Evolutionary conservation across 768 basidiomycete genomes (phyloP).

Genomic region (Boletus coccyginus): DNA sequence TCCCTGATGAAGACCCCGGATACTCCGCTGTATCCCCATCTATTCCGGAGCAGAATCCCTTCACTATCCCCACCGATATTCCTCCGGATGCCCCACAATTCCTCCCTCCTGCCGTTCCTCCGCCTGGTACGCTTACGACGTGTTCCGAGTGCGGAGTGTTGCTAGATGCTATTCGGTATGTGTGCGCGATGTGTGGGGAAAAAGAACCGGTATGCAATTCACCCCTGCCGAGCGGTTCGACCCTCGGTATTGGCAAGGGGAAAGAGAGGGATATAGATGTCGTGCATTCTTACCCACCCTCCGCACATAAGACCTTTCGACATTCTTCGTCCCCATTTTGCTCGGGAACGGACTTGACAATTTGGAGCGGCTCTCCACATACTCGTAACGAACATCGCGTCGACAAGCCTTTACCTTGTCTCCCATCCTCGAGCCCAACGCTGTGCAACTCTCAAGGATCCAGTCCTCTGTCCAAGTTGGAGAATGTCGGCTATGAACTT

Average conservation of each 20-base stretch:
- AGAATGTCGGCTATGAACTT: slow-evolving; percentile 68
- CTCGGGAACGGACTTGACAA: slow-evolving; percentile 18
- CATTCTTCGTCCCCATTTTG: slow-evolving; percentile 19
- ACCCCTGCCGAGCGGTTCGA: slow-evolving; percentile 9
- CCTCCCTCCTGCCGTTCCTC: slow-evolving; percentile 46
- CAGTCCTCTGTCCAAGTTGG: neutral
- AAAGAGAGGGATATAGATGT: slow-evolving; percentile 38
- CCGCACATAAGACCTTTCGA: slow-evolving; percentile 30
- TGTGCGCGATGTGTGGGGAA: slow-evolving; percentile 86
- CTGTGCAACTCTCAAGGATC: slow-evolving; percentile 5
- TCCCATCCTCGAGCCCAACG: slow-evolving; percentile 31
- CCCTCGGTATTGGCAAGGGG: slow-evolving; percentile 38
- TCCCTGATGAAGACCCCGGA: slow-evolving; percentile 19
- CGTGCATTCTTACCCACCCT: slow-evolving; percentile 34
- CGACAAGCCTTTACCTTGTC: slow-evolving; percentile 46
- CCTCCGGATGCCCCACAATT: slow-evolving; percentile 54
- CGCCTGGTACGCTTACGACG: slow-evolving; percentile 63
- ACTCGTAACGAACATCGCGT: slow-evolving; percentile 16
- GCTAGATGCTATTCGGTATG: slow-evolving; percentile 83
- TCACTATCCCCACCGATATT: slow-evolving; percentile 35
- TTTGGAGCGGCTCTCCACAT: slow-evolving; percentile 11
- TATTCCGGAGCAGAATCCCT: slow-evolving; percentile 15
- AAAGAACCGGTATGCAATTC: slow-evolving; percentile 45
- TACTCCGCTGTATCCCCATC: slow-evolving; percentile 14
- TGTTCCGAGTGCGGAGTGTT: slow-evolving; percentile 80